Conservation (phyloP, 768 basidiomycete species). For the Macrolepiota albuminosa region DNA sequence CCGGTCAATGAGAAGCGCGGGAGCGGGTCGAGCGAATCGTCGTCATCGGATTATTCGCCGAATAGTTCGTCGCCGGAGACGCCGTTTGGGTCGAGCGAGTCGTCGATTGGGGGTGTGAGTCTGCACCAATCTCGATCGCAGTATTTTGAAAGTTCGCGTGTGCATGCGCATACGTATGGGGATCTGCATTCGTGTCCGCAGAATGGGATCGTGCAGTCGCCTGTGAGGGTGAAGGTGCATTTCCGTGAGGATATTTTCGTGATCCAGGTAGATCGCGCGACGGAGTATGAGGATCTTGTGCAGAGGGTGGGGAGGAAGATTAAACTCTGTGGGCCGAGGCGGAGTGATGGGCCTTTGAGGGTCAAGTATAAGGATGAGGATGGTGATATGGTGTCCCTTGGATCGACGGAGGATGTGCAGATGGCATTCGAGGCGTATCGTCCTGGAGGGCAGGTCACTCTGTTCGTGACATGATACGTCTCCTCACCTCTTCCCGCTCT, state of each 20-base stretch:
- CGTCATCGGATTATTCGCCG: constrained; percentile 78
- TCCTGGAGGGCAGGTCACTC: constrained; percentile 75
- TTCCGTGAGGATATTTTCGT: constrained; percentile 95
- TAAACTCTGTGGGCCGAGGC: constrained; percentile 77
- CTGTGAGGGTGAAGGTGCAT: constrained; percentile 91
- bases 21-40: constrained; percentile 82
- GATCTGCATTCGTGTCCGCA: constrained; percentile 33
- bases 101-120: constrained; percentile 58
- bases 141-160: constrained; percentile 32
- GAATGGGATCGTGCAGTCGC: constrained; percentile 10
- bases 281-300: constrained; percentile 79
- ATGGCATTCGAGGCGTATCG: constrained; percentile 88
- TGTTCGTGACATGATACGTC: constrained; percentile 64
- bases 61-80: constrained; percentile 85
- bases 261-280: constrained; percentile 78
- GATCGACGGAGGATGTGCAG: constrained; percentile 89
- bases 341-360: constrained; percentile 75
- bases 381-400: constrained; percentile 83
- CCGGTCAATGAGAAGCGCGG: constrained; percentile 60
- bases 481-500: not conserved
- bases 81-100: constrained; percentile 87
- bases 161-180: not conserved
- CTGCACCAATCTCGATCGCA: constrained; percentile 54
- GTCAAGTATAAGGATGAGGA: constrained; percentile 93
- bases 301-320: constrained; percentile 93